A percentile compares a stretch with the other conserved stretches of the same genome.
These are phyloP conservation scores for Botryotinia narcissicola DNA, from an alignment of 2,329 filamentous ascomycete species.

Conservation along the genomic window DNA sequence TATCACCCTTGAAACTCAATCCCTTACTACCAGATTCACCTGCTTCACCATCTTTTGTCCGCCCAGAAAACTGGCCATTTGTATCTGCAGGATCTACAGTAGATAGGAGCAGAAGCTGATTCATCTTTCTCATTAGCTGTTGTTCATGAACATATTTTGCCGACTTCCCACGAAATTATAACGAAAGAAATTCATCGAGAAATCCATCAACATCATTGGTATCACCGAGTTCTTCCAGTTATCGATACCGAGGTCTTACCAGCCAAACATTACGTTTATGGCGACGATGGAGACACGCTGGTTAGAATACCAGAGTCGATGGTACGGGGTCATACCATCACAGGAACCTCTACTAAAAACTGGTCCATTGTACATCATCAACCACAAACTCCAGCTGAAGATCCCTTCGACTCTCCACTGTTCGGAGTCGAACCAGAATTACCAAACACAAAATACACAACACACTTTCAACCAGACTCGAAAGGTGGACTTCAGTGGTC, in stretches of 20 bases:
- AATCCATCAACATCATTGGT: conserved; percentile 53
- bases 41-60: conserved; percentile 19
- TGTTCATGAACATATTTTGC: conserved; percentile 48
- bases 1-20: not conserved
- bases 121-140: conserved; percentile 42
- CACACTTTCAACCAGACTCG: conserved; percentile 2
- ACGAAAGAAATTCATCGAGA: conserved; percentile 51
- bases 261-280: conserved; percentile 45
- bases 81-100: not conserved
- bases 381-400: not conserved
- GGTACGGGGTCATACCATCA: conserved; percentile 37
- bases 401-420: conserved; percentile 5
- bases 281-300: conserved; percentile 43
- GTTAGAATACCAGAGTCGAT: conserved; percentile 47
- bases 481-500: conserved; percentile 7
- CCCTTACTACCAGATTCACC: conserved; percentile 21
- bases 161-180: conserved; percentile 45
- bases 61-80: conserved; percentile 26
- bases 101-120: conserved; percentile 26
- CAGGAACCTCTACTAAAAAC: conserved; percentile 15
- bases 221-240: conserved; percentile 52
- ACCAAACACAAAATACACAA: not conserved
- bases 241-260: conserved; percentile 53
- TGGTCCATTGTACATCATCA: conserved; percentile 23
- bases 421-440: conserved; percentile 6